Evolutionary conservation across 306 rosid species (phyloP).

Genomic region (Vigna radiata): DNA sequence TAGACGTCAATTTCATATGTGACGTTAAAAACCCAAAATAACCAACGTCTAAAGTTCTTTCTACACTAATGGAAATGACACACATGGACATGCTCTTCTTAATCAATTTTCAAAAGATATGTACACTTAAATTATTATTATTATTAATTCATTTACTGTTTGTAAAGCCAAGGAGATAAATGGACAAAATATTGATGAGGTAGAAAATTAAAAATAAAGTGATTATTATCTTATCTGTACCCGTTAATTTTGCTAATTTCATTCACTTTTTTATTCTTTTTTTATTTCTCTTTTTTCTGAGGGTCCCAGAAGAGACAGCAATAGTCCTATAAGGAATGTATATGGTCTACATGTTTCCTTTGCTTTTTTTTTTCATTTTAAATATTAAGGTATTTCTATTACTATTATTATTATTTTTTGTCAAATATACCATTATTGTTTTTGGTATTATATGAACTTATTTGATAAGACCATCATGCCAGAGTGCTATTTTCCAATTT

Average conservation of each 20-base stretch:
- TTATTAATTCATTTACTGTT: neutral
- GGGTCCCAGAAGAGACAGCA: neutral
- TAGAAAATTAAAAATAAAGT: neutral
- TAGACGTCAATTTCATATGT: too few relatives aligned
- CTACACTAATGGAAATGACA: too few relatives aligned
- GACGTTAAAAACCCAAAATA: too few relatives aligned
- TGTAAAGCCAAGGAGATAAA: neutral
- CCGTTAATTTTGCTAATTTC: constrained; percentile 22
- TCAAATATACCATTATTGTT: too few relatives aligned
- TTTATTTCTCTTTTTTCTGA: neutral
- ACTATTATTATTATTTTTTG: neutral
- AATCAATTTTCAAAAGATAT: neutral
- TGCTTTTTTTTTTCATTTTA: neutral
- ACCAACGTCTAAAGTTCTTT: too few relatives aligned
- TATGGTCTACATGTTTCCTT: neutral
- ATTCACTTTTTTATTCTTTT: neutral
- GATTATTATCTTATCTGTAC: neutral
- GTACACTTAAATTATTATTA: neutral
- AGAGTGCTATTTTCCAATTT: neutral
- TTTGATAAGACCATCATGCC: neutral
- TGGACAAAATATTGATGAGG: constrained; percentile 4
- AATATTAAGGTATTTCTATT: neutral
- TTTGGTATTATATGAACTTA: neutral
- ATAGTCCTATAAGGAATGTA: neutral
- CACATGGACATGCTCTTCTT: constrained; percentile 5